Percentiles rank a stretch among this genome's conserved stretches.
Evolutionary conservation across 495 filamentous ascomycete genomes (phyloP).

Genomic region (Trichoderma virens): DNA sequence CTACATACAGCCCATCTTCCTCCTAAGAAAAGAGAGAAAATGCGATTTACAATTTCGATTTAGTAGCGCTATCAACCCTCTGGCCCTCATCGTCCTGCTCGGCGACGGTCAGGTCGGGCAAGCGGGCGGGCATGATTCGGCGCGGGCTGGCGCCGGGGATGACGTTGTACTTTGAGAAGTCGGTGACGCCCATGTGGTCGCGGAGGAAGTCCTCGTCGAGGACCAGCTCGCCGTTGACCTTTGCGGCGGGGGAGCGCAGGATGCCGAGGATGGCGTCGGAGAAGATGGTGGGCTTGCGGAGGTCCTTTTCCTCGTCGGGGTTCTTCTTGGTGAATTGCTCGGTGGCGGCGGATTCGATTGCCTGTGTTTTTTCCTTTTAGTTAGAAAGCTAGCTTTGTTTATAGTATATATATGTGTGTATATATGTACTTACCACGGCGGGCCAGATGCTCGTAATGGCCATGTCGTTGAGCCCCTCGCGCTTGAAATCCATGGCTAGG

Average conservation of each 20-base stretch:
- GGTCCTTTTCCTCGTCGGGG: conserved; percentile 39
- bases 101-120: conserved; percentile 63
- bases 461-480: conserved; percentile 55
- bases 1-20: no score
- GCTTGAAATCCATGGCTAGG: conserved; percentile 72
- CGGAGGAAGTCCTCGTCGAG: conserved; percentile 82
- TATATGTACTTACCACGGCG: conserved; percentile 47
- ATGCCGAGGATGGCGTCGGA: conserved; percentile 74
- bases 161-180: conserved; percentile 69
- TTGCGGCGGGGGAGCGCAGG: conserved; percentile 49
- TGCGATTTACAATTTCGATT: conserved; percentile 23
- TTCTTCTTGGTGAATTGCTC: conserved; percentile 38
- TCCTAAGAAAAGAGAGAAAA: neutral
- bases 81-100: conserved; percentile 80
- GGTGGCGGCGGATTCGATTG: conserved; percentile 70
- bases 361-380: conserved; percentile 24
- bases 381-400: neutral
- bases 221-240: conserved; percentile 63
- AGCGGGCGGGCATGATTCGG: conserved; percentile 67
- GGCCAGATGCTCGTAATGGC: conserved; percentile 80
- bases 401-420: neutral
- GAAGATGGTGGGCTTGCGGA: conserved; percentile 67
- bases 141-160: conserved; percentile 57
- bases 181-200: conserved; percentile 50
- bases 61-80: conserved; percentile 56